Evolutionary conservation across 1,284 basidiomycete genomes (phyloP), one percentile per base, ranked within the genome.

Genomic region (Ustilago bromivora): DNA sequence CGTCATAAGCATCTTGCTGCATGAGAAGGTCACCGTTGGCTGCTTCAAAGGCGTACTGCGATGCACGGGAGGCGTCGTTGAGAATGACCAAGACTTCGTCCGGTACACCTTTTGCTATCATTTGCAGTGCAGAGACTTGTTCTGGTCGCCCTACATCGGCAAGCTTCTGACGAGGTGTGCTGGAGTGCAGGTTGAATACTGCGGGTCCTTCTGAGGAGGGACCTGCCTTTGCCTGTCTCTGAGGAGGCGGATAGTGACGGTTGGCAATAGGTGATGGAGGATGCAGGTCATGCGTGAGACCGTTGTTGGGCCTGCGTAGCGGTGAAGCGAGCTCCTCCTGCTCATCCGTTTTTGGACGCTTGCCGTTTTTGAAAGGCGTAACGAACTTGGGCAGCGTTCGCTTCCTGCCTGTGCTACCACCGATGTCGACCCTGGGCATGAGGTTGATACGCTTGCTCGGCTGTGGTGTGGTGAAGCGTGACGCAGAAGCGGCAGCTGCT

Each of bases 31-130:
- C n/a, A 5, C 73, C 73, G 35, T 59, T 51, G 15, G 66, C 32
- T 2, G 58, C 62, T 47, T 73, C 76, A 55, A 85, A 82, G 2
- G 65, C 76, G 57, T 83, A 82, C 9, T 72, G 71, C 4, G 67
- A 54, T 2, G 80, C 80, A 8, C 61, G 61, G 4, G 60, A 61
- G 0, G 80, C 72, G 28, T 79, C 60, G 8, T 70, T 49, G 2
- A 84, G 70, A 35, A 85, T 77, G 28, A 76, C 66, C 9, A 78
- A 43, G 1, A 80, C 67, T 43, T 85, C 82, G 34, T 74, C 66
- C 4, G 82, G 81, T 2, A 72, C 80, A 23, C 78, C 83, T 47
- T 57, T 63, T 31, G 71, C 66, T 11, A 73, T 53, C 56, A 76
- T 77, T 52, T 78, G 70, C 46, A 72, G 40, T n/a, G 59, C 35